These are phyloP conservation scores for Phytophthora pluvialis DNA, from an alignment of 352 stramenopile species.

Conservation along the genomic window DNA sequence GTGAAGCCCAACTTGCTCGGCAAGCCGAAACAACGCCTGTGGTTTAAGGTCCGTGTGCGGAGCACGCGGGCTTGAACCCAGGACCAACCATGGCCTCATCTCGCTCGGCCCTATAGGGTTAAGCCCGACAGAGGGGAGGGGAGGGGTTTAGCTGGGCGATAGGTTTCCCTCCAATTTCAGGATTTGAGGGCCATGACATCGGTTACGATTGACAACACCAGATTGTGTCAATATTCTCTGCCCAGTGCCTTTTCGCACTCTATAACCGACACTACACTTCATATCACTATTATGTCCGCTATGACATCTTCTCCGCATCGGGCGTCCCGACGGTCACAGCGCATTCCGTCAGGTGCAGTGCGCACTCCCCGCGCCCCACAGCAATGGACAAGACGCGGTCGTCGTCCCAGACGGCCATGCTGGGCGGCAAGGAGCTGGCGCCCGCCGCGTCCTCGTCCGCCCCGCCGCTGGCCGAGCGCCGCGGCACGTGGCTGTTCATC, in stretches of 20 bases:
- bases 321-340: neutral
- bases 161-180: too few species aligned
- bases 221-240: too few species aligned
- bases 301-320: constrained; percentile 4
- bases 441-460: neutral
- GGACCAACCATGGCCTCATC: too few species aligned
- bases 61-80: too few species aligned
- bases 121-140: too few species aligned
- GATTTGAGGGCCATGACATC: too few species aligned
- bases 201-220: too few species aligned
- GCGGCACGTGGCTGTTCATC: constrained; percentile 41
- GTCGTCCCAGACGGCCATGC: constrained; percentile 26
- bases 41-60: too few species aligned
- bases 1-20: too few species aligned
- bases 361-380: neutral
- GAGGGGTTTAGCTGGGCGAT: too few species aligned
- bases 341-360: constrained; percentile 5
- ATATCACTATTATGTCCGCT: neutral
- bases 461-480: constrained; percentile 29
- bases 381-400: constrained; percentile 26
- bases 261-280: constrained; percentile 6
- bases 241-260: too few species aligned
- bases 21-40: too few species aligned
- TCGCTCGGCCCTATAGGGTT: neutral
- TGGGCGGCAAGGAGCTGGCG: constrained; percentile 20